Base-by-base conservation (phyloP, 2,329 filamentous ascomycete genomes). In the Domatiomyces catenatus region DNA sequence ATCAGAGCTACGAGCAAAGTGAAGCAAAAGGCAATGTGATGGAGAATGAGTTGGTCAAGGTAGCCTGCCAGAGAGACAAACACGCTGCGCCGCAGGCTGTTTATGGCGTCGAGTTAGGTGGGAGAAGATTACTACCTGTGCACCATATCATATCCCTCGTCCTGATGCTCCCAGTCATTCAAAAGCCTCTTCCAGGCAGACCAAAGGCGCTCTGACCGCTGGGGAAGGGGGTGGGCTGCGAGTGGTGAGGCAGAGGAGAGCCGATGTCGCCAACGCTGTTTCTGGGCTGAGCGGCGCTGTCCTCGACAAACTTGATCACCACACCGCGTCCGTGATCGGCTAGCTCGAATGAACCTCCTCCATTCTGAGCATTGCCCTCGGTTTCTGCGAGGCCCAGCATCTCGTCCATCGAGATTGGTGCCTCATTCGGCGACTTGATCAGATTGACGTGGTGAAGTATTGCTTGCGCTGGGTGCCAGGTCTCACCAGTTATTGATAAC, bases 321-420 rank as follows among this genome's bases (percentile, higher is more conserved):
- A 64, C 63, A 24, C 64, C 65, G 24, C 60, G 59, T 26, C 50
- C 36, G 17, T 66, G 70, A 47, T 79, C 75, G 42, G 75, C 72
- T 54, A 75, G 76, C 32, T 84, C 80, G 62, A 98, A 93, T 22
- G 77, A 83, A n/a, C 92, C 92, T 44, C 90, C 90, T 45, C 92
- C 92, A 60, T 96, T 96, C 52, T 82, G 79, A 1, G 71, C 64
- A 60, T 84, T 93, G 51, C 92, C 92, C 64, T 94, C 86, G 0
- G 90, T 94, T 60, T 96, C 90, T 64, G 86, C 92, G 52, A 93
- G 83, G 51, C 85, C 80, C 42, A 90, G 74, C 59, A 96, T 74
- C 60, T 95, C 89, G 22, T 73, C 74, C 61, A 71, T 79, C 65
- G 56, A 72, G 65, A 71, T 79, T 59, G 70, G 63, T 22, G 73